Conservation (phyloP, 2,329 filamentous ascomycete species). For the Colletotrichum musae region DNA sequence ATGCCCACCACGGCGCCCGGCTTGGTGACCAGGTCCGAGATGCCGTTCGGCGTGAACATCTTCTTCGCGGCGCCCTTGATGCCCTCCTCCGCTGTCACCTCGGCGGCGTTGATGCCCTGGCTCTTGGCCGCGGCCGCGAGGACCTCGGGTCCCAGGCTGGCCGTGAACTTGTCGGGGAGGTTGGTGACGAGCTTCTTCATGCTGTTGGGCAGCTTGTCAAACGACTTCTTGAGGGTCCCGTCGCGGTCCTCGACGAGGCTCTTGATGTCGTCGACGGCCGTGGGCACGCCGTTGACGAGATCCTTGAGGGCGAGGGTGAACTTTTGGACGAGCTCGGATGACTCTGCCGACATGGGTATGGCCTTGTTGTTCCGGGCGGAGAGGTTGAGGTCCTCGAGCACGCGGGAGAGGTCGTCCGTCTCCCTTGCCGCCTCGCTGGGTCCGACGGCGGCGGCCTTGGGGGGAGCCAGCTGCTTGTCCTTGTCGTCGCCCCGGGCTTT, state of each 20-base stretch:
- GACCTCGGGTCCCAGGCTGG: conserved; percentile 83
- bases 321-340: conserved; percentile 82
- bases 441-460: conserved; percentile 55
- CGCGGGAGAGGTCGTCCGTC: conserved; percentile 80
- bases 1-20: conserved; percentile 89
- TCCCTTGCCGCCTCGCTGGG: conserved; percentile 63
- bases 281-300: conserved; percentile 91
- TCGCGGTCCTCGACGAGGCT: conserved; percentile 73
- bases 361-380: conserved; percentile 88
- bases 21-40: conserved; percentile 87
- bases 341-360: conserved; percentile 87
- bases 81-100: conserved; percentile 59
- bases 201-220: conserved; percentile 80
- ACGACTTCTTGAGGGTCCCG: conserved; percentile 70
- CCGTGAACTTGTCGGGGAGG: conserved; percentile 85
- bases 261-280: conserved; percentile 90
- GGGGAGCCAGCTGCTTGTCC: conserved; percentile 50
- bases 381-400: conserved; percentile 89
- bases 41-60: conserved; percentile 77
- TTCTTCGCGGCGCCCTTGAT: conserved; percentile 74
- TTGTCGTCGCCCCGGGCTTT: conserved; percentile 55
- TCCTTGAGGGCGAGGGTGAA: conserved; percentile 96
- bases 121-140: conserved; percentile 84
- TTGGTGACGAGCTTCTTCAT: conserved; percentile 89
- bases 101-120: conserved; percentile 73